Conservation (phyloP, 768 basidiomycete species). For the Solioccasus polychromus region DNA sequence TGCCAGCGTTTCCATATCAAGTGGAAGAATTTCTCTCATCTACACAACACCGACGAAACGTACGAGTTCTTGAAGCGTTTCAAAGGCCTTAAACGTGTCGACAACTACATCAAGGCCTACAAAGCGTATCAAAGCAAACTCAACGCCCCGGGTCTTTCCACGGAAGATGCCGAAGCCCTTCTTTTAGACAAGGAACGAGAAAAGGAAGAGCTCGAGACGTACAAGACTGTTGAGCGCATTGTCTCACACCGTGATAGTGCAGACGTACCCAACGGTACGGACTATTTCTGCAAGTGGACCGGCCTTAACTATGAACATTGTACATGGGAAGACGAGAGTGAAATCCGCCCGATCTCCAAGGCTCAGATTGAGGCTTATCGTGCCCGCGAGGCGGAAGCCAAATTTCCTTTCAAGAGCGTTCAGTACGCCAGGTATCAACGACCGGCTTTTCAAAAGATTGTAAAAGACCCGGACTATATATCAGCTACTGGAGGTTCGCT, state of each 20-base stretch:
- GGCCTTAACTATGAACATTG: constrained; percentile 90
- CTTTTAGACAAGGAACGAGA: constrained; percentile 88
- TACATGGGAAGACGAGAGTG: constrained; percentile 90
- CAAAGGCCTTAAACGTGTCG: constrained; percentile 94
- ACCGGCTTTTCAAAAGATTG: constrained; percentile 79
- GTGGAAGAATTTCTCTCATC: constrained; percentile 97
- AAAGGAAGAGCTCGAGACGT: constrained; percentile 88
- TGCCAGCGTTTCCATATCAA: constrained; percentile 95
- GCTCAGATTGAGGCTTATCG: constrained; percentile 79
- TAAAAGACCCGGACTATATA: constrained; percentile 87
- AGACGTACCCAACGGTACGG: constrained; percentile 47
- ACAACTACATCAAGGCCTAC: constrained; percentile 97
- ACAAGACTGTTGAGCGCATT: constrained; percentile 88
- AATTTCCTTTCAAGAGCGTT: constrained; percentile 83
- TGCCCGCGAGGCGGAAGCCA: constrained; percentile 68
- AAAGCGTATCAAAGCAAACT: constrained; percentile 69
- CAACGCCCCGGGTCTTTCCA: constrained; percentile 60
- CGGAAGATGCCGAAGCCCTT: constrained; percentile 88
- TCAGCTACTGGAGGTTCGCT: constrained; percentile 72
- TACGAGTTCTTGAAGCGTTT: constrained; percentile 95
- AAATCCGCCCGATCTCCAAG: constrained; percentile 75
- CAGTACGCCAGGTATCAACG: constrained; percentile 64
- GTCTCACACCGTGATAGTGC: constrained; percentile 71
- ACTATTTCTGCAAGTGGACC: constrained; percentile 98
- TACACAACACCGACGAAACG: constrained; percentile 99